Percentiles rank a stretch among this genome's conserved stretches.
These are phyloP conservation scores for Cicer chorassanicum DNA, from an alignment of 306 rosid species.

Conservation along the genomic window DNA sequence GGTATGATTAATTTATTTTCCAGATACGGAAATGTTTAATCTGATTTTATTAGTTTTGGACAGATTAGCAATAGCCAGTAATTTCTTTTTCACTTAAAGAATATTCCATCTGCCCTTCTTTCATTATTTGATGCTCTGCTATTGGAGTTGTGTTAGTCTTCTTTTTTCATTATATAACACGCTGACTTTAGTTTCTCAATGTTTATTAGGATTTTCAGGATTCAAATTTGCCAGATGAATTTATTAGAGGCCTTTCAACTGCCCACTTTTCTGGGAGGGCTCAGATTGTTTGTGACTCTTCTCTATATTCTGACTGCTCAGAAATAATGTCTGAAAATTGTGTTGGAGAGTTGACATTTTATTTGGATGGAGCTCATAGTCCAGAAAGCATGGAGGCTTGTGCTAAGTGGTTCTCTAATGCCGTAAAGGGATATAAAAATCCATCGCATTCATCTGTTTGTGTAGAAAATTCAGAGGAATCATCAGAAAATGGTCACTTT, in stretches of 20 bases:
- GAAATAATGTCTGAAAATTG: slow-evolving; percentile 46
- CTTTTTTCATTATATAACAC: neutral
- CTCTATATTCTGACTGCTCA: slow-evolving; percentile 41
- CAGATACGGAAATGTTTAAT: neutral
- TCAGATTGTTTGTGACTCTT: slow-evolving; percentile 62
- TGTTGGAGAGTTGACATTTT: slow-evolving; percentile 67
- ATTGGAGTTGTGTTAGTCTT: neutral
- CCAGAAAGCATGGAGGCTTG: slow-evolving; percentile 85
- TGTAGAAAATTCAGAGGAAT: slow-evolving; percentile 42
- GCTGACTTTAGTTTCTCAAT: slow-evolving; percentile 20
- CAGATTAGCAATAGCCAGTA: neutral
- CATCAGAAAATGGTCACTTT: slow-evolving; percentile 47
- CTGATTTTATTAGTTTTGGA: slow-evolving; percentile 26
- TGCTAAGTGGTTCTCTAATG: slow-evolving; percentile 54
- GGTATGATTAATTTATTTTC: slow-evolving; percentile 61
- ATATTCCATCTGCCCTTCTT: slow-evolving; percentile 7
- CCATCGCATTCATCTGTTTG: slow-evolving; percentile 40
- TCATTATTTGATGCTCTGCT: slow-evolving; percentile 30
- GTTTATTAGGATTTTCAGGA: slow-evolving; percentile 46
- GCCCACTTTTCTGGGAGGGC: slow-evolving; percentile 73
- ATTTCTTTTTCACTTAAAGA: neutral
- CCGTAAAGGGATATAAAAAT: slow-evolving; percentile 44
- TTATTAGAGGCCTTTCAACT: slow-evolving; percentile 72
- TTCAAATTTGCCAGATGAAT: slow-evolving; percentile 61
- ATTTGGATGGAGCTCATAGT: slow-evolving; percentile 90